Evolutionary conservation across 371 early-diverging fungal genomes (phyloP).

Genomic region (Scutellospora calospora): DNA sequence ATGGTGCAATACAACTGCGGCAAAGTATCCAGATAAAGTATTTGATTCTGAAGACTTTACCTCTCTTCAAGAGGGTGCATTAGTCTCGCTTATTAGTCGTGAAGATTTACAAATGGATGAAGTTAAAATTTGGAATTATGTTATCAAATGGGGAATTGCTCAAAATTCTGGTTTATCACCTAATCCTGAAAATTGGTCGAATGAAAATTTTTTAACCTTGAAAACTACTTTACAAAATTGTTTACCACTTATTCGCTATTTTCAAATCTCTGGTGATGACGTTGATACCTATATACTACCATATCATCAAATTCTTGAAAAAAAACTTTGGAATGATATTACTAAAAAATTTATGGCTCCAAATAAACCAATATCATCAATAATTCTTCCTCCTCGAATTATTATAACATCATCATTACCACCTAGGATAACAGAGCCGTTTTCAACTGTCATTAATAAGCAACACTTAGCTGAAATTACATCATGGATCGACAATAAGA

Average conservation of each 20-base stretch:
- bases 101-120: slow-evolving; percentile 22
- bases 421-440: too few relatives aligned
- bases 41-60: slow-evolving; percentile 33
- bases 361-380: too few relatives aligned
- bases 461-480: too few relatives aligned
- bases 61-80: neutral
- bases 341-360: too few relatives aligned
- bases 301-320: too few relatives aligned
- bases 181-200: slow-evolving; percentile 6
- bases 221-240: slow-evolving; percentile 5
- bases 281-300: too few relatives aligned
- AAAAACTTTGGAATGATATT: too few relatives aligned
- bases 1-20: neutral
- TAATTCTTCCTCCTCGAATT: too few relatives aligned
- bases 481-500: neutral
- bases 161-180: neutral
- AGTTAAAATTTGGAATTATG: slow-evolving; percentile 8
- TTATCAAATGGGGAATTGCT: slow-evolving; percentile 21
- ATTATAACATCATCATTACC: too few relatives aligned
- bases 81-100: slow-evolving; percentile 13
- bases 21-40: neutral
- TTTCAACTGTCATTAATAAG: too few relatives aligned
- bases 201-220: slow-evolving; percentile 4
- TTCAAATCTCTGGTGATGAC: neutral
- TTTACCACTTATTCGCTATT: slow-evolving; percentile 33